Base-by-base conservation (phyloP, 2,329 filamentous ascomycete species). In the Lecanicillium sp. region DNA sequence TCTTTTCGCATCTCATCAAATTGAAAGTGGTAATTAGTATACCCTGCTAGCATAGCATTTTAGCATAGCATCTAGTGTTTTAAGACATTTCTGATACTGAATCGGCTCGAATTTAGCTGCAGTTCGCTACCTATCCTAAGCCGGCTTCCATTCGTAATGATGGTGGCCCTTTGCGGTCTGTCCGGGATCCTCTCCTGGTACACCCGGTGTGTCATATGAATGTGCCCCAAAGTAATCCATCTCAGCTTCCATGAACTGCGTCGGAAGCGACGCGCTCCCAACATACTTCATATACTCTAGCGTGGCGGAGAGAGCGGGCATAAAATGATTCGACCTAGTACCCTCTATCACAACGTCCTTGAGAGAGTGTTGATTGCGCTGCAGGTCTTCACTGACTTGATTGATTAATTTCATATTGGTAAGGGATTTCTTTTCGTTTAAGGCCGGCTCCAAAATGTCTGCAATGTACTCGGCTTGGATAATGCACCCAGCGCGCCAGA, bases 401-500 rank as follows among this genome's bases (percentile, higher is more conserved):
- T 53, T 50, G 19, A 64, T 42, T 42, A 61, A 70, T 17, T 33
- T 33, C 31, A 33, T 6, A 17, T 9, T 33, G 14, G 5, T 16
- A 7, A 33, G 13, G 15, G 12, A n/a, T 16, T 12, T 18, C 17
- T 17, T 14, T 13, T 12, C 31, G 13, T 17, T 33, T 14, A 33
- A 12, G 34, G 73, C 60, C 0, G 58, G 55, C 5, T 67, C 62
- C 3, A 85, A 63, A 20, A 85, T 55, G 36, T 79, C 70, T 3
- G 71, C 70, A 43, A 85, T 79, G 47, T 75, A 67, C 46, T 83
- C 79, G 1, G 75, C 71, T 49, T 80, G 73, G 51, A 85, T 85
- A 55, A 85, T 85, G 56, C 80, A 85, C 7, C 82, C 80, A 0
- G 68, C 75, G 3, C 78, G 71, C 81, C 80, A 85, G 46, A 85